Evolutionary conservation across 495 filamentous ascomycete genomes (phyloP).

Genomic region (Podospora sp.): DNA sequence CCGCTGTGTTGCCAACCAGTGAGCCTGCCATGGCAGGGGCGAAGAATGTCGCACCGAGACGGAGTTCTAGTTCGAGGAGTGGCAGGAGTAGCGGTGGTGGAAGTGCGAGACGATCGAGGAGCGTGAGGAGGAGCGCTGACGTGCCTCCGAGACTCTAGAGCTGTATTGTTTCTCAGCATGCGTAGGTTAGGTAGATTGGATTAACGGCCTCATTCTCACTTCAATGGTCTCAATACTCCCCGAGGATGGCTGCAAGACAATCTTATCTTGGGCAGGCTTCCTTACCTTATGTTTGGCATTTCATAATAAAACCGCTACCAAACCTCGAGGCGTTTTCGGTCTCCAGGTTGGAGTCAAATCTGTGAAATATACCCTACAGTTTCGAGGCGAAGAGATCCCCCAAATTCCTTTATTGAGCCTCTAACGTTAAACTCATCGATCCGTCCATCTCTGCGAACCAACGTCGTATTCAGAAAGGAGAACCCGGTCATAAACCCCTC

Average conservation of each 20-base stretch:
- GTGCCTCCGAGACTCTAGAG: neutral
- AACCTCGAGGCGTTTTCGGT: too few relatives aligned
- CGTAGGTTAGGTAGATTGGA: too few relatives aligned
- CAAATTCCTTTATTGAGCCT: neutral
- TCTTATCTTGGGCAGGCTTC: too few relatives aligned
- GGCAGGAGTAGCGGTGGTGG: neutral
- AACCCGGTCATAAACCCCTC: neutral
- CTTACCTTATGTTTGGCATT: too few relatives aligned
- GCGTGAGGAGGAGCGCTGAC: neutral
- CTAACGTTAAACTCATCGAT: neutral
- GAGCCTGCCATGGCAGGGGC: conserved; percentile 2
- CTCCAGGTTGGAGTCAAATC: too few relatives aligned
- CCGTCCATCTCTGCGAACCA: neutral
- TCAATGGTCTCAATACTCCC: too few relatives aligned
- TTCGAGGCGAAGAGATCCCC: too few relatives aligned
- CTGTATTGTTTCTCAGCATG: neutral
- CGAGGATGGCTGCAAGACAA: too few relatives aligned
- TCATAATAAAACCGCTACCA: too few relatives aligned
- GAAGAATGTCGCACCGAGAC: conserved; percentile 2
- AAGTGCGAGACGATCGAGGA: neutral
- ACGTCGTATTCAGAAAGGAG: conserved; percentile 5
- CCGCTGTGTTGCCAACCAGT: neutral
- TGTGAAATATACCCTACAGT: too few relatives aligned
- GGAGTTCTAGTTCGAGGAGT: conserved; percentile 10
- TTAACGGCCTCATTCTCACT: too few relatives aligned